A percentile compares a stretch with the other conserved stretches of the same genome.
These are phyloP conservation scores for Dipodascus albidus DNA, from an alignment of 805 yeast species.

Conservation along the genomic window DNA sequence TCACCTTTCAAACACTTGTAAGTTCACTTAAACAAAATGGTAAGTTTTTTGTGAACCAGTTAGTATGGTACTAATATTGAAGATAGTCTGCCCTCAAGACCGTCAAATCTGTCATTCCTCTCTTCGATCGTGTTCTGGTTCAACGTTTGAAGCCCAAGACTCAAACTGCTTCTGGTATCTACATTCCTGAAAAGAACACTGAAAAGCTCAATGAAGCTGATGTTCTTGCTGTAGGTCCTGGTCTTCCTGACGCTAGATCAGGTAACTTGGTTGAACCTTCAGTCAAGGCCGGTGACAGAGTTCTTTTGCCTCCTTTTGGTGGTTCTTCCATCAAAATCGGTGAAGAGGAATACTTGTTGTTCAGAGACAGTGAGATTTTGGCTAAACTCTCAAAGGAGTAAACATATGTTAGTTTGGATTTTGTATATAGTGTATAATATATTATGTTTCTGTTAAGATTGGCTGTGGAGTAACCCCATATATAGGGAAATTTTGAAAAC, in stretches of 20 bases:
- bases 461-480: background rate
- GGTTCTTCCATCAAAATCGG: slow-evolving; percentile 84
- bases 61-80: background rate
- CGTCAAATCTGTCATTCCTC: slow-evolving; percentile 80
- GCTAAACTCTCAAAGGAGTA: slow-evolving; percentile 41
- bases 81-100: slow-evolving; percentile 48
- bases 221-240: slow-evolving; percentile 94
- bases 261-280: slow-evolving; percentile 59
- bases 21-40: background rate
- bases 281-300: slow-evolving; percentile 86
- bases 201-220: slow-evolving; percentile 88
- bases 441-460: background rate
- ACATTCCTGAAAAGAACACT: slow-evolving; percentile 91
- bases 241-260: slow-evolving; percentile 46
- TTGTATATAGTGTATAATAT: background rate
- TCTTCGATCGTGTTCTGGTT: slow-evolving; percentile 91
- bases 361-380: slow-evolving; percentile 89
- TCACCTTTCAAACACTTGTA: background rate
- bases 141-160: slow-evolving; percentile 89
- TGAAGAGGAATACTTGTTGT: slow-evolving; percentile 59
- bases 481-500: background rate
- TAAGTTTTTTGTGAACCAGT: too few species aligned
- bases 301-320: slow-evolving; percentile 88
- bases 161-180: slow-evolving; percentile 85
- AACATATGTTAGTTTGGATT: background rate